Evolutionary conservation across 2,329 filamentous ascomycete genomes (phyloP).

Genomic region (Simplicillium sp.): DNA sequence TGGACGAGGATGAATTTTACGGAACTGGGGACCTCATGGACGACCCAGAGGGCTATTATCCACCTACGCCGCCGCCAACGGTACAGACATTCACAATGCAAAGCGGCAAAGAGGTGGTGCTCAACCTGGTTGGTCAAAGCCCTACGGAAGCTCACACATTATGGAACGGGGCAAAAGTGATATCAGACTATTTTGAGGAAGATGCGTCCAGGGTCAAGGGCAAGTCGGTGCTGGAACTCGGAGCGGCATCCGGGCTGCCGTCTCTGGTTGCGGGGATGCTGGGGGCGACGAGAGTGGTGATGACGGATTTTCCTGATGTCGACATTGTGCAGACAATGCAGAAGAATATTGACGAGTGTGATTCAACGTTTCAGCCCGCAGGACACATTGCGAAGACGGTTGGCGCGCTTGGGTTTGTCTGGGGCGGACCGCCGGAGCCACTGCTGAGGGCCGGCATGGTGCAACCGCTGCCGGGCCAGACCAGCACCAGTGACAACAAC

Average conservation of each 20-base stretch:
- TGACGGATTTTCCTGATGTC: constrained; percentile 81
- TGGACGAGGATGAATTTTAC: constrained; percentile 26
- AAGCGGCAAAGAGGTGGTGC: constrained; percentile 53
- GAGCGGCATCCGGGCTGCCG: constrained; percentile 78
- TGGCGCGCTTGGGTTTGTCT: constrained; percentile 66
- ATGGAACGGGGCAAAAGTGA: constrained; percentile 80
- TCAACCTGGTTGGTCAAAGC: constrained; percentile 79
- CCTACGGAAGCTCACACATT: constrained; percentile 84
- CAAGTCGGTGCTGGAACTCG: constrained; percentile 76
- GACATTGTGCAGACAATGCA: constrained; percentile 75
- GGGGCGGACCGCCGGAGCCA: constrained; percentile 58
- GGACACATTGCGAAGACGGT: constrained; percentile 27
- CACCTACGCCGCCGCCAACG: constrained; percentile 66
- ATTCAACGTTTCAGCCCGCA: constrained; percentile 21
- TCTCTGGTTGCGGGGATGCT: constrained; percentile 67
- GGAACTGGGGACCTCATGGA: constrained; percentile 53
- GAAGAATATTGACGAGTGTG: constrained; percentile 59
- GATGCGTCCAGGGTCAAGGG: constrained; percentile 52
- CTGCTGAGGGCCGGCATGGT: constrained; percentile 33
- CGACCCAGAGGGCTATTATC: constrained; percentile 74
- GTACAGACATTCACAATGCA: constrained; percentile 61
- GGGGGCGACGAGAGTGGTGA: constrained; percentile 62
- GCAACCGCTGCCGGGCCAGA: constrained; percentile 34
- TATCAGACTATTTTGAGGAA: constrained; percentile 69
- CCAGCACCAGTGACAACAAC: constrained; percentile 10